Evolutionary conservation across 306 rosid genomes (phyloP).

Genomic region (Trifolium repens): DNA sequence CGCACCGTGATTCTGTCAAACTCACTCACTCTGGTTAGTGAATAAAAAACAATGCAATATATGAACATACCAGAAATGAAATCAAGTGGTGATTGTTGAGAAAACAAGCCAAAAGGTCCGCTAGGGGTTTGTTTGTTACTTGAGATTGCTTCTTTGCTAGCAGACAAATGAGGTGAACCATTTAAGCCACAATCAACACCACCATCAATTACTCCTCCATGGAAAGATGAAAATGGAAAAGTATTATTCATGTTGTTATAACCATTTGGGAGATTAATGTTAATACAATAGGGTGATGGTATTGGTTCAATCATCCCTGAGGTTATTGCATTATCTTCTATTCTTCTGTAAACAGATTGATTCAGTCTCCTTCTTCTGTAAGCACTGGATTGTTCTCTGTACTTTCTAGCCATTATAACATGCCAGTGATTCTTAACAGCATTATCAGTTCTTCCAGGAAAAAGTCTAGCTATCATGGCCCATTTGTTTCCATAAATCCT

Average conservation of each 20-base stretch:
- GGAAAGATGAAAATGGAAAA: constrained; percentile 53
- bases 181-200: constrained; percentile 52
- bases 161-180: constrained; percentile 6
- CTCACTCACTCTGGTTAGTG: neutral
- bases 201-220: constrained; percentile 47
- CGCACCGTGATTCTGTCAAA: neutral
- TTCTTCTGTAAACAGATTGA: constrained; percentile 65
- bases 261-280: constrained; percentile 41
- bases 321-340: constrained; percentile 58
- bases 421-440: constrained; percentile 99
- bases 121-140: constrained; percentile 44
- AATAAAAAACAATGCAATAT: neutral
- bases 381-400: constrained; percentile 89
- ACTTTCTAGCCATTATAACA: constrained; percentile 96
- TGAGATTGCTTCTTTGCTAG: constrained; percentile 50
- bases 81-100: constrained; percentile 58
- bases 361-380: constrained; percentile 78
- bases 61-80: constrained; percentile 60
- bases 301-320: neutral
- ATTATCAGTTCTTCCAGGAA: constrained; percentile 97
- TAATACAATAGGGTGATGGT: constrained; percentile 32
- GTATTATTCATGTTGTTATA: constrained; percentile 6
- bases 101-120: constrained; percentile 42
- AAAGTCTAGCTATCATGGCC: constrained; percentile 98
- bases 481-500: constrained; percentile 96